Evolutionary conservation across 805 yeast genomes (phyloP).

Genomic region (Zygoascus bituminiphila): DNA sequence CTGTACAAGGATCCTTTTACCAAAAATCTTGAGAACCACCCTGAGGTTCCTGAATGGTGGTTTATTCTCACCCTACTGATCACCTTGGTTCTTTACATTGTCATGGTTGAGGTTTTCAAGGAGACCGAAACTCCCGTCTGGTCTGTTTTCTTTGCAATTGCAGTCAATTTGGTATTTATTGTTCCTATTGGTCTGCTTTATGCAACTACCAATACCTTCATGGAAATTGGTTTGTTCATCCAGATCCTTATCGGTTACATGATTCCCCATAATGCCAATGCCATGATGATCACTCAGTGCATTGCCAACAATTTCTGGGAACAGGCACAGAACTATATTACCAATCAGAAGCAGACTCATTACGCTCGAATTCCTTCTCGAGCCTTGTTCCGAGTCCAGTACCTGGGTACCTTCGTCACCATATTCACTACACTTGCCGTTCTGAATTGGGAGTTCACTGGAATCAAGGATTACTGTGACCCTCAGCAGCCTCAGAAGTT

Average conservation of each 20-base stretch:
- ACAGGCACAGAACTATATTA: conserved; percentile 47
- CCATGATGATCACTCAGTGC: conserved; percentile 25
- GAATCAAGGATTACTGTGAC: conserved; percentile 37
- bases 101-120: conserved; percentile 16
- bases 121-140: conserved; percentile 32
- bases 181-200: conserved; percentile 55
- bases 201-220: conserved; percentile 48
- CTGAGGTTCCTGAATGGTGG: conserved; percentile 46
- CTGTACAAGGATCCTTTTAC: conserved; percentile 11
- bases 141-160: conserved; percentile 43
- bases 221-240: conserved; percentile 52
- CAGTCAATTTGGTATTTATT: conserved; percentile 47
- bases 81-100: conserved; percentile 27
- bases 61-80: conserved; percentile 40
- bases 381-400: conserved; percentile 17
- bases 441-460: conserved; percentile 35
- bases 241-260: conserved; percentile 60
- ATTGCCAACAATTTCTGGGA: conserved; percentile 24
- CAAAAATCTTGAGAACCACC: conserved; percentile 6
- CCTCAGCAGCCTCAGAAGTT: conserved; percentile 36
- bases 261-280: conserved; percentile 42
- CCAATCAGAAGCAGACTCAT: conserved; percentile 53
- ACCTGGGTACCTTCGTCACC: conserved; percentile 29
- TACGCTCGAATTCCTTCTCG: conserved; percentile 53
- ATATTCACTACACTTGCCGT: conserved; percentile 40